Percentiles rank a stretch among this genome's conserved stretches.
These are phyloP conservation scores for Linnemannia zychae DNA, from an alignment of 192 early-diverging fungal genomes.

Conservation along the genomic window DNA sequence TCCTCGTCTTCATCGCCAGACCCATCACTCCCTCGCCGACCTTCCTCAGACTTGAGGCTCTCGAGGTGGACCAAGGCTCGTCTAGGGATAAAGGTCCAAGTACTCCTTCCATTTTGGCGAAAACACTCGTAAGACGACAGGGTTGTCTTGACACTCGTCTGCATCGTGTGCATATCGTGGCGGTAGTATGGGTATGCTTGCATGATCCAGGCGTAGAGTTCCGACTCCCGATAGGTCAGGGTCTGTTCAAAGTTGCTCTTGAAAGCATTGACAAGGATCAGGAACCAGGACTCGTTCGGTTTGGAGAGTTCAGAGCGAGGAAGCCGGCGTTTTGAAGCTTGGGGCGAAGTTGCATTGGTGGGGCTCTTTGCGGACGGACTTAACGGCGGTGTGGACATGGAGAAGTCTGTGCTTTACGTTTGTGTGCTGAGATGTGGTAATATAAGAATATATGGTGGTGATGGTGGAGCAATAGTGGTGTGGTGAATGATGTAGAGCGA, in stretches of 20 bases:
- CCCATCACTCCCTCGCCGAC: conserved; percentile 19
- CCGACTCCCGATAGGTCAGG: conserved; percentile 57
- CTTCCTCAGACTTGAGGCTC: conserved; percentile 50
- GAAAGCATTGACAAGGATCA: conserved; percentile 60
- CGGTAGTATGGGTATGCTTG: conserved; percentile 58
- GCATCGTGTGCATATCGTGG: conserved; percentile 54
- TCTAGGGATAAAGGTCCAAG: conserved; percentile 50
- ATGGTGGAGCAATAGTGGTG: background rate
- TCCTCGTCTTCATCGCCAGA: conserved; percentile 45
- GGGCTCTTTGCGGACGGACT: conserved; percentile 39
- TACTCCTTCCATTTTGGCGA: conserved; percentile 49
- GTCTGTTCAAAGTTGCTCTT: conserved; percentile 62
- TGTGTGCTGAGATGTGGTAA: background rate
- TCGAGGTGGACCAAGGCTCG: conserved; percentile 42
- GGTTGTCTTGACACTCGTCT: conserved; percentile 56
- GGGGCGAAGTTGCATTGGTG: conserved; percentile 26
- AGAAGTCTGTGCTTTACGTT: background rate
- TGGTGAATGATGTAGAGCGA: conserved; percentile 2
- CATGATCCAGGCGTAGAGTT: conserved; percentile 58
- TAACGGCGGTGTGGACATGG: conserved; percentile 41
- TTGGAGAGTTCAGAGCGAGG: conserved; percentile 33
- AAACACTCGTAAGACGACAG: conserved; percentile 56
- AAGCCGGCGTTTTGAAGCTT: conserved; percentile 24
- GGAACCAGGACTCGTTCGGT: conserved; percentile 58
- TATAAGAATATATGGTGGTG: background rate